phyloP scores from a whole-genome alignment of 2,329 filamentous ascomycete genomes.

The Fusarium circinatum region DNA sequence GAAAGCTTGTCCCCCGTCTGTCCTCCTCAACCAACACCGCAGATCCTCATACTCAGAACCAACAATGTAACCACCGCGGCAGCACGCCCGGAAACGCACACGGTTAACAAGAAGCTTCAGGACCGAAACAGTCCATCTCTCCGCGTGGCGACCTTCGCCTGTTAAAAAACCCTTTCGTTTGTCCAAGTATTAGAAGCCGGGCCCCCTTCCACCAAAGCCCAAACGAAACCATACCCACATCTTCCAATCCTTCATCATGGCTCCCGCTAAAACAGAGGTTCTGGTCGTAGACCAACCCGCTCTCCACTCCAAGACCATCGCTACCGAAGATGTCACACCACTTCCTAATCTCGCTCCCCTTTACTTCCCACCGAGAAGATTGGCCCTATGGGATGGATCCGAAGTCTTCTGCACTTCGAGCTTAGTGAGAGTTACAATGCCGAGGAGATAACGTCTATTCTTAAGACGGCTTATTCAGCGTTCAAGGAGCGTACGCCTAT shows the following conservation, averaged over 20 bases:
- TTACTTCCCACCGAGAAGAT: constrained; percentile 16
- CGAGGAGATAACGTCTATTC: not conserved
- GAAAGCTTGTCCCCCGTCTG: not conserved
- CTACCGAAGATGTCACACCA: not conserved
- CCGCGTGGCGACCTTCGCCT: not conserved
- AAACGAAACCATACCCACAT: not conserved
- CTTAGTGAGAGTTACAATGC: not conserved
- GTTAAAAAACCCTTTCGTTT: not conserved
- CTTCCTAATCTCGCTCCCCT: constrained; percentile 14
- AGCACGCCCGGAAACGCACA: not conserved
- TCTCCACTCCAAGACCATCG: not conserved
- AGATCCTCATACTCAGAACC: not conserved
- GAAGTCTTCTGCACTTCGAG: constrained; percentile 9
- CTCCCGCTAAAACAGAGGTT: not conserved
- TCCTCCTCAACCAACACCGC: not conserved
- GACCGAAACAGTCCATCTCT: not conserved
- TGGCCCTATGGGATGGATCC: constrained; percentile 15
- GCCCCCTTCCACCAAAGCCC: not conserved
- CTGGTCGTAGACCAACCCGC: not conserved
- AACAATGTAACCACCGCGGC: not conserved
- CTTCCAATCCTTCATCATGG: constrained; percentile 1
- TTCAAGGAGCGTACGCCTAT: constrained; percentile 9
- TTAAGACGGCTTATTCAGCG: not conserved
- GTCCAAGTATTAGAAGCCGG: constrained; percentile 17
- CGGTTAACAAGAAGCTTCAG: fast-evolving